Conservation (phyloP, 2,329 filamentous ascomycete genomes). For the Talaromyces sp. region DNA sequence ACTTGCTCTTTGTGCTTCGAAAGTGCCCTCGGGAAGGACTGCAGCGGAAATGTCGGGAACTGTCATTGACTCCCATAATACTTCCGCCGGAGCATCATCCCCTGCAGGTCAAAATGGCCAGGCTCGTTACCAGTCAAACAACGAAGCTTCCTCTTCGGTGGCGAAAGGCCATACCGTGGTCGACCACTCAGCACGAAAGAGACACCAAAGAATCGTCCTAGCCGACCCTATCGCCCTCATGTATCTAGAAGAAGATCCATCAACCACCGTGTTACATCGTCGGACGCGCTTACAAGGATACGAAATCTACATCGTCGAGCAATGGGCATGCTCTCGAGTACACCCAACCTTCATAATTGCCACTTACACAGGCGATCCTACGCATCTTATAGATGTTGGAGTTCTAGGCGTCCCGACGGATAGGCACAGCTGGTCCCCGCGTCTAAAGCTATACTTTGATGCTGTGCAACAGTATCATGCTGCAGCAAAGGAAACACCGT, state of each 20-base stretch:
- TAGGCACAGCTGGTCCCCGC: conserved; percentile 71
- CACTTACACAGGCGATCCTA: conserved; percentile 83
- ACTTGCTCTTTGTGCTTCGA: background rate
- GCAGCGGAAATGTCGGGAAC: conserved; percentile 19
- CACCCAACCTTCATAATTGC: conserved; percentile 89
- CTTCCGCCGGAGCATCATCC: conserved; percentile 21
- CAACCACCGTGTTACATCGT: conserved; percentile 68
- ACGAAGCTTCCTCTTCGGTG: conserved; percentile 21
- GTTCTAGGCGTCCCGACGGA: conserved; percentile 78
- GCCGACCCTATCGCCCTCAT: conserved; percentile 62
- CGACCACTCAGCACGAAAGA: conserved; percentile 21
- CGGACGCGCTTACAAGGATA: conserved; percentile 70
- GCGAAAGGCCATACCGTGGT: conserved; percentile 15
- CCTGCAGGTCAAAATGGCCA: conserved; percentile 26
- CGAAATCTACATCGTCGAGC: conserved; percentile 89
- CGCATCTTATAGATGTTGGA: conserved; percentile 70
- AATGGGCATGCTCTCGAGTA: conserved; percentile 90
- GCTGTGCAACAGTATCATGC: conserved; percentile 82
- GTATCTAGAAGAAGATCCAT: conserved; percentile 80
- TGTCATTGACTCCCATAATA: conserved; percentile 21
- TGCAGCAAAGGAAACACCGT: conserved; percentile 69
- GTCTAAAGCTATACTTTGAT: conserved; percentile 77
- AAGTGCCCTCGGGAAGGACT: background rate
- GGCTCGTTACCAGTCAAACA: conserved; percentile 16
- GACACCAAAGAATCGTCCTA: conserved; percentile 57